Percentiles rank a stretch among this genome's conserved stretches.
phyloP scores from a whole-genome alignment of 2,329 filamentous ascomycete genomes.

The Trichoderma cornu-damae region DNA sequence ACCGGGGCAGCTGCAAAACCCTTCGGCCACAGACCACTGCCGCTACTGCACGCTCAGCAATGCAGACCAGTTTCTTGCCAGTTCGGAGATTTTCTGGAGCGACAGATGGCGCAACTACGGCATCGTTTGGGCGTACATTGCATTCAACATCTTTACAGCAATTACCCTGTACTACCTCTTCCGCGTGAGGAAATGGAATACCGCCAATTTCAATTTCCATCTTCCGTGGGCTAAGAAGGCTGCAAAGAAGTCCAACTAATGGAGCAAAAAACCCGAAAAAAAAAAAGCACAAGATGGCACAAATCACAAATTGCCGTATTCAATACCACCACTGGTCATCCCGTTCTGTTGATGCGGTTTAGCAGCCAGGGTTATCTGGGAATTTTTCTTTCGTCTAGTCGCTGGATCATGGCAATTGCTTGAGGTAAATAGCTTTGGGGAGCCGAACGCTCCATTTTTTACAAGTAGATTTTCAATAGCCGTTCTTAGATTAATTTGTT shows the following conservation, averaged over 20 bases:
- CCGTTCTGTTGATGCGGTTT: background rate
- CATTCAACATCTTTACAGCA: conserved; percentile 57
- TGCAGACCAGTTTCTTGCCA: conserved; percentile 57
- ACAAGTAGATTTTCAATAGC: background rate
- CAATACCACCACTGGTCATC: background rate
- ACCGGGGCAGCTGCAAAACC: conserved; percentile 59
- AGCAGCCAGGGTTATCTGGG: background rate
- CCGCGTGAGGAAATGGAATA: conserved; percentile 43
- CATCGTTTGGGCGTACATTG: conserved; percentile 61
- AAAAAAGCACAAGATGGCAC: background rate
- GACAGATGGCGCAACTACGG: conserved; percentile 67
- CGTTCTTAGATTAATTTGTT: background rate
- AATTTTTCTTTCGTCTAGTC: background rate
- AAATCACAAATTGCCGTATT: too few relatives aligned
- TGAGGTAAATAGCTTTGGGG: background rate
- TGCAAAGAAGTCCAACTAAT: conserved; percentile 23
- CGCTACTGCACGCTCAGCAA: conserved; percentile 59
- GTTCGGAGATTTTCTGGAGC: conserved; percentile 43
- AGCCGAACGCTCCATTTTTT: background rate
- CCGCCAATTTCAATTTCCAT: background rate
- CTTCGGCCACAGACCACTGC: conserved; percentile 51
- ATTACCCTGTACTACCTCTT: conserved; percentile 59
- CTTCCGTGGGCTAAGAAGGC: conserved; percentile 19
- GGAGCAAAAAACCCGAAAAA: background rate
- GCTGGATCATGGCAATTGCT: background rate